Conservation (phyloP, 768 basidiomycete genomes). For the Hysterangium stoloniferum region DNA sequence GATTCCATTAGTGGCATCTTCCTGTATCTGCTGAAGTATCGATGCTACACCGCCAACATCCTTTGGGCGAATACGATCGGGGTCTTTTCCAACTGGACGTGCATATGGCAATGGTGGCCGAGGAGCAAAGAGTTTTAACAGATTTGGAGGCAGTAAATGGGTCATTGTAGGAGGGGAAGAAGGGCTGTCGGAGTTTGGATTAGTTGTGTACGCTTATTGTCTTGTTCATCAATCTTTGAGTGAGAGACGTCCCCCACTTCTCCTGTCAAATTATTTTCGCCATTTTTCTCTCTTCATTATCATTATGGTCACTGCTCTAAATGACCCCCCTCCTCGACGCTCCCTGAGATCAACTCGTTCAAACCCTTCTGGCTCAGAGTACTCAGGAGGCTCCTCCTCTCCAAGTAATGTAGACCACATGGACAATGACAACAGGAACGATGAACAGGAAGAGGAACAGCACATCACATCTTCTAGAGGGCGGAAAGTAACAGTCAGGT, state of each 20-base stretch:
- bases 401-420: neutral
- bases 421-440: neutral
- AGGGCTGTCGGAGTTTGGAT: neutral
- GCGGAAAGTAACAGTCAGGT: constrained; percentile 1
- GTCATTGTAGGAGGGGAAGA: constrained; percentile 28
- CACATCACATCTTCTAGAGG: constrained; percentile 1
- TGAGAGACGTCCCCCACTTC: too few relatives aligned
- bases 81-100: constrained; percentile 79
- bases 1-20: constrained; percentile 64
- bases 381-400: constrained; percentile 1
- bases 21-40: constrained; percentile 66
- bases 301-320: neutral
- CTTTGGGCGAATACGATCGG: constrained; percentile 63
- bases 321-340: neutral
- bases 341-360: neutral
- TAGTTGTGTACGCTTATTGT: neutral
- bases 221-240: too few relatives aligned
- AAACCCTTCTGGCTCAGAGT: constrained; percentile 3
- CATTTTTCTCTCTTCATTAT: too few relatives aligned
- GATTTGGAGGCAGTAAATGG: constrained; percentile 88
- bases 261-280: too few relatives aligned
- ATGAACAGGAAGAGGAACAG: neutral
- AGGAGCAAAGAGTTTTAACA: constrained; percentile 94
- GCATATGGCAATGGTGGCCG: constrained; percentile 83
- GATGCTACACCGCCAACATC: constrained; percentile 68